These are phyloP conservation scores for Baffinella frigidus DNA, from an alignment of 208 protist genomes.

Conservation along the genomic window DNA sequence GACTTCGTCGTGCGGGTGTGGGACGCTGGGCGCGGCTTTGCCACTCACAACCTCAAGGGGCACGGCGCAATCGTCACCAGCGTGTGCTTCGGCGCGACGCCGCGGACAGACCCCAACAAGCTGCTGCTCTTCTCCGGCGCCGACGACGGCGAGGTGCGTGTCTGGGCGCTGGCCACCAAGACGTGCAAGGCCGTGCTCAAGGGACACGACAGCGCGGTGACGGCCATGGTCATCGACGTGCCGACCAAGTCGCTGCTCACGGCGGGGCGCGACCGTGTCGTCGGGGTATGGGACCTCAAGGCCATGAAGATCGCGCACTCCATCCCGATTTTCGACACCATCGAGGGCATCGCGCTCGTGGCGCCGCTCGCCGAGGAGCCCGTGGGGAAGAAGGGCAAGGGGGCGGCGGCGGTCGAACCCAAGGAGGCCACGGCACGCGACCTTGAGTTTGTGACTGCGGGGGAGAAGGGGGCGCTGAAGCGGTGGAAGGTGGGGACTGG, in stretches of 20 bases:
- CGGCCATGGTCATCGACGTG: conserved; percentile 22
- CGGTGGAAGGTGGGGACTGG: conserved; percentile 8
- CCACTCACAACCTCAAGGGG: conserved; percentile 65
- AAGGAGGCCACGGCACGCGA: not conserved
- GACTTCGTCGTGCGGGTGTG: conserved; percentile 65
- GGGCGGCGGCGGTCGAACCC: not conserved
- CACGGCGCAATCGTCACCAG: conserved; percentile 51
- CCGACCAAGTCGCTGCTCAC: conserved; percentile 47
- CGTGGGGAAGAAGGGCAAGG: not conserved
- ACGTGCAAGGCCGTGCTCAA: conserved; percentile 20
- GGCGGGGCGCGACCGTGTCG: conserved; percentile 52
- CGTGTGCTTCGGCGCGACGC: conserved; percentile 43
- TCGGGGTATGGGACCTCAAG: conserved; percentile 8
- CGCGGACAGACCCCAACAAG: not conserved
- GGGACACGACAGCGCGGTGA: conserved; percentile 17
- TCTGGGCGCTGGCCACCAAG: conserved; percentile 58
- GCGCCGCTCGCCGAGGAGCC: not conserved
- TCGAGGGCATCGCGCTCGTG: conserved; percentile 46
- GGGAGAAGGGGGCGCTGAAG: conserved; percentile 2
- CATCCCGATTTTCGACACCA: conserved; percentile 31
- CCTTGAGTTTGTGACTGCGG: conserved; percentile 40
- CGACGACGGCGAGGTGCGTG: conserved; percentile 57
- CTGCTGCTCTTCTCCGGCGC: conserved; percentile 48
- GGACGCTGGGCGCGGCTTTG: conserved; percentile 58
- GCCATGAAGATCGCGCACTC: not conserved